phyloP scores from a whole-genome alignment of 2,329 filamentous ascomycete species.

The Amesomyces nigricolor region DNA sequence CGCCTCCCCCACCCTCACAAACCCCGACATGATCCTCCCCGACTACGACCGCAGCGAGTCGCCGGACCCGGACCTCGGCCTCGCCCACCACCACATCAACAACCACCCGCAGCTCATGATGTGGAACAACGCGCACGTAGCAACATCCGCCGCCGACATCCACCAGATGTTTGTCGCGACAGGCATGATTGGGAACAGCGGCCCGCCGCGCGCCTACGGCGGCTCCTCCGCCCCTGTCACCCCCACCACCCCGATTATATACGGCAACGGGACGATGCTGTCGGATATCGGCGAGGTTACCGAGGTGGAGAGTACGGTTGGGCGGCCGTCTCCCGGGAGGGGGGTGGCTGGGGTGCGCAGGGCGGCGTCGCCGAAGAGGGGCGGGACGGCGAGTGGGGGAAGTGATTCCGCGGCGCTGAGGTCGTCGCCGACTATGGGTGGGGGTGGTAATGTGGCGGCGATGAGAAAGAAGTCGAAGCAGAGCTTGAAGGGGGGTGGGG shows the following conservation, averaged over 20 bases:
- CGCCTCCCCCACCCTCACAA: slow-evolving; percentile 80
- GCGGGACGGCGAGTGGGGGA: slow-evolving; percentile 22
- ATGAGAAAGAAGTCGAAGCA: slow-evolving; percentile 42
- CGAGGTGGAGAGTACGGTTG: slow-evolving; percentile 46
- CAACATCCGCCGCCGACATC: slow-evolving; percentile 30
- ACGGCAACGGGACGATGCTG: slow-evolving; percentile 64
- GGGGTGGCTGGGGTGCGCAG: slow-evolving; percentile 21
- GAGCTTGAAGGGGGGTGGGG: slow-evolving; percentile 25
- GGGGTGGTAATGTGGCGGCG: slow-evolving; percentile 37
- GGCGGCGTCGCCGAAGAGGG: slow-evolving; percentile 25
- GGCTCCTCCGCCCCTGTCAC: slow-evolving; percentile 39
- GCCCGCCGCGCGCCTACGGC: slow-evolving; percentile 26
- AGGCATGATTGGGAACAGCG: slow-evolving; percentile 23
- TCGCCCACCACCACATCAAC: slow-evolving; percentile 35
- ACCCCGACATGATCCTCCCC: slow-evolving; percentile 91
- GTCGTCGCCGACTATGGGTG: slow-evolving; percentile 43
- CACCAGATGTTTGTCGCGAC: slow-evolving; percentile 41
- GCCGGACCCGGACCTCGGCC: slow-evolving; percentile 44
- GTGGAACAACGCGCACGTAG: slow-evolving; percentile 44
- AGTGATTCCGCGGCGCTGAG: slow-evolving; percentile 33
- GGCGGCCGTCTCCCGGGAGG: slow-evolving; percentile 33
- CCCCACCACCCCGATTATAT: slow-evolving; percentile 59
- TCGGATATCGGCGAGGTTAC: slow-evolving; percentile 58
- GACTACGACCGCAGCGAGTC: slow-evolving; percentile 56
- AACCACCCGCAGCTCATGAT: slow-evolving; percentile 44